Conservation (phyloP, 495 filamentous ascomycete genomes). For the Cercophora scortea region DNA sequence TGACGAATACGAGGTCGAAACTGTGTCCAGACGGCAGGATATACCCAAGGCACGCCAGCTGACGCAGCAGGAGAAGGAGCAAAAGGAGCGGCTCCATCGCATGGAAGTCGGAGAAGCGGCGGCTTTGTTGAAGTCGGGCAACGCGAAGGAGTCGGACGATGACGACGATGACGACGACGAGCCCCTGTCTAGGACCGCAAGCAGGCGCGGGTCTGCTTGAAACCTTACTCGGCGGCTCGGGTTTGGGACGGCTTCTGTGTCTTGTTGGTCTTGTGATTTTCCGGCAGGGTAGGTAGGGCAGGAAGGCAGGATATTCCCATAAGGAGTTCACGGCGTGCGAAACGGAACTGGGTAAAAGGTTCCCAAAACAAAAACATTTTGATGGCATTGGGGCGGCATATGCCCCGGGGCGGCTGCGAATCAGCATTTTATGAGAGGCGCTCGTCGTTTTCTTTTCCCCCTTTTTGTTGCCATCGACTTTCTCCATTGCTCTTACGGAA, state of each 20-base stretch:
- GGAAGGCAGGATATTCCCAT: neutral
- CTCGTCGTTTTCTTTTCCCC: neutral
- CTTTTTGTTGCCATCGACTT: neutral
- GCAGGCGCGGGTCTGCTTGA: too few relatives aligned
- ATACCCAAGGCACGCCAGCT: constrained; percentile 9
- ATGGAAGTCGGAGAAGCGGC: constrained; percentile 50
- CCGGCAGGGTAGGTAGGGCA: neutral
- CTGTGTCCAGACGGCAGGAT: constrained; percentile 27
- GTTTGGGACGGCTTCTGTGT: neutral
- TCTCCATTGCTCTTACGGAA: too few relatives aligned
- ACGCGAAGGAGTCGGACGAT: constrained; percentile 5
- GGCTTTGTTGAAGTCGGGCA: constrained; percentile 29
- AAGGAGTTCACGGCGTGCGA: neutral
- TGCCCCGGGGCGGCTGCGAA: too few relatives aligned
- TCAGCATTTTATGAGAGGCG: neutral
- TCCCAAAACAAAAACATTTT: neutral
- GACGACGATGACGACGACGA: constrained; percentile 27
- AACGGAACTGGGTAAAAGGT: neutral
- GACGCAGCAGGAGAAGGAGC: constrained; percentile 21
- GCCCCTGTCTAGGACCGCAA: constrained; percentile 5
- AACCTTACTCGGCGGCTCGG: neutral
- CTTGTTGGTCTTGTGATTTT: neutral
- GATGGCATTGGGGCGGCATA: too few relatives aligned
- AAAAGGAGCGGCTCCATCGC: constrained; percentile 44
- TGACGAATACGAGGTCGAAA: constrained; percentile 45